Evolutionary conservation across 2,329 filamentous ascomycete genomes (phyloP).

Genomic region (Sporothrix brasiliensis): DNA sequence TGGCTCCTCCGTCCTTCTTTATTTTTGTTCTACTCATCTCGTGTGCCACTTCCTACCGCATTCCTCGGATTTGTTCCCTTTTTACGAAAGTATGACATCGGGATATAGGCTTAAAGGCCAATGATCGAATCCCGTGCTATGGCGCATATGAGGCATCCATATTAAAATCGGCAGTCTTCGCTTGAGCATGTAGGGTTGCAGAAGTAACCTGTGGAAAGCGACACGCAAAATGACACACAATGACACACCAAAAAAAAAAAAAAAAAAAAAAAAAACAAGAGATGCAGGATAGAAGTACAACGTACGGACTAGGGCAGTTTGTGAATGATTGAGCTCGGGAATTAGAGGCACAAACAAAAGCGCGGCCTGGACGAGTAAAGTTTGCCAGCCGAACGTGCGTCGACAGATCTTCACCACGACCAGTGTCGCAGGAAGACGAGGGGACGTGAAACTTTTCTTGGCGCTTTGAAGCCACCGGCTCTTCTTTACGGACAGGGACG

Average conservation of each 20-base stretch:
- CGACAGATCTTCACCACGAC: background rate
- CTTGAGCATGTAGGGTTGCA: background rate
- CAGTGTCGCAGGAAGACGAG: conserved; percentile 16
- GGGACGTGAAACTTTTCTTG: conserved; percentile 28
- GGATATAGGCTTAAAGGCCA: conserved; percentile 24
- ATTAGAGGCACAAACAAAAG: background rate
- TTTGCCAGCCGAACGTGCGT: conserved; percentile 5
- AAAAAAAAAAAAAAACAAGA: too few species aligned
- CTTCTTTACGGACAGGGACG: background rate
- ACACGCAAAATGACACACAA: too few species aligned
- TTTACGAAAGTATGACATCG: background rate
- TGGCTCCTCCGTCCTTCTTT: background rate
- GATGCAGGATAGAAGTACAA: too few species aligned
- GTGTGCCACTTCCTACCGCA: background rate
- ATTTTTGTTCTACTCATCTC: background rate
- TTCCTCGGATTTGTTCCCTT: conserved; percentile 7
- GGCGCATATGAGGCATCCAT: background rate
- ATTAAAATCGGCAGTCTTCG: conserved; percentile 15
- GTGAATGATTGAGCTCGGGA: background rate
- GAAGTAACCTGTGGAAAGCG: too few species aligned
- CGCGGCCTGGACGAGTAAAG: background rate
- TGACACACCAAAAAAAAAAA: too few species aligned
- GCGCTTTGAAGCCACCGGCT: conserved; percentile 26
- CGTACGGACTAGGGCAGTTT: too few species aligned
- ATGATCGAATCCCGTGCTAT: background rate